Conservation (phyloP, 805 yeast genomes). For the Myxozyma neotropica region DNA sequence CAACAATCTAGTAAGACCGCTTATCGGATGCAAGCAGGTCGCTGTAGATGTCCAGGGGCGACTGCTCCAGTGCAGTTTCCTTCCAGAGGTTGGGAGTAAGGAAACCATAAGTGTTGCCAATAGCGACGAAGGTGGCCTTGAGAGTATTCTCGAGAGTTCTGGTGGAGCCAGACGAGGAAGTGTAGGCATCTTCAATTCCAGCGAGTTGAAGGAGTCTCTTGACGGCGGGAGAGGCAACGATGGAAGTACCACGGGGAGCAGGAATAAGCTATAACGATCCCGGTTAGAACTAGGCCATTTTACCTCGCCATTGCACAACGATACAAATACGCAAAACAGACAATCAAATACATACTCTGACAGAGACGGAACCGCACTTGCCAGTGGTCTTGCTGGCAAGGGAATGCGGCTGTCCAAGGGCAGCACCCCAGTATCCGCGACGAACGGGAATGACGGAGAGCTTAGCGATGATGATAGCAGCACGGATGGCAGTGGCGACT, state of each 20-base stretch:
- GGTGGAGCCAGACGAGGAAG: slow-evolving; percentile 98
- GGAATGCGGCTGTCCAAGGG: slow-evolving; percentile 99
- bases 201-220: slow-evolving; percentile 98
- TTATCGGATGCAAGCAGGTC: slow-evolving; percentile 36
- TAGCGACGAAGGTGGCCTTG: slow-evolving; percentile 99
- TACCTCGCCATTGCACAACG: neutral
- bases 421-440: slow-evolving; percentile 99
- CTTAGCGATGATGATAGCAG: slow-evolving; percentile 99
- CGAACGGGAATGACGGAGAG: slow-evolving; percentile 98
- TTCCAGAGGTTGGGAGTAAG: slow-evolving; percentile 99
- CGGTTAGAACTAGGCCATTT: neutral
- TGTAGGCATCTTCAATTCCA: slow-evolving; percentile 99
- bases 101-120: slow-evolving; percentile 99
- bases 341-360: slow-evolving; percentile 53
- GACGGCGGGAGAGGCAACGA: slow-evolving; percentile 99
- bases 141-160: slow-evolving; percentile 99
- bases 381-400: slow-evolving; percentile 97
- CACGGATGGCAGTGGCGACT: slow-evolving; percentile 99
- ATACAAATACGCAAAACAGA: too few relatives aligned
- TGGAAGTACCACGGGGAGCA: slow-evolving; percentile 99
- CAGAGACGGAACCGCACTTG: slow-evolving; percentile 99
- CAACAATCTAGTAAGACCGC: slow-evolving; percentile 29
- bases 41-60: slow-evolving; percentile 90
- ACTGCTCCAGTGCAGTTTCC: slow-evolving; percentile 76
- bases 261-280: slow-evolving; percentile 71